These are phyloP conservation scores for Arthrinium puccinioides DNA, from an alignment of 2,329 filamentous ascomycete species.

Conservation along the genomic window DNA sequence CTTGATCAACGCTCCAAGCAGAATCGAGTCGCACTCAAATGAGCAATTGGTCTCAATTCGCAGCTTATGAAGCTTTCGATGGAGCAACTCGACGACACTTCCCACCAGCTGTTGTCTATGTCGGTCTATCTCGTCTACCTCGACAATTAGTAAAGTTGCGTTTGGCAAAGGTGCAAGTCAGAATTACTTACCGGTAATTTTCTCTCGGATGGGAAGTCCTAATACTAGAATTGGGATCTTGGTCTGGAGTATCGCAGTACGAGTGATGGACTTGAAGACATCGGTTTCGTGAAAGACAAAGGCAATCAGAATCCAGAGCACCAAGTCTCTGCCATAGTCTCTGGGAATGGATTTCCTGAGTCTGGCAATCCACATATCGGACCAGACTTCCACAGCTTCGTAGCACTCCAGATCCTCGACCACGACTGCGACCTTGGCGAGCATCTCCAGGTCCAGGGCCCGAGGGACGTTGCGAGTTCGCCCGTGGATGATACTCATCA, in stretches of 20 bases:
- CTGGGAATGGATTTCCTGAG: not conserved
- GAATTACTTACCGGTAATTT: constrained; percentile 1
- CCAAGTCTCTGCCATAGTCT: constrained; percentile 4
- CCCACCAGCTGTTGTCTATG: not conserved
- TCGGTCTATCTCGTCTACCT: constrained; percentile 1
- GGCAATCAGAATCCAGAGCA: constrained; percentile 7
- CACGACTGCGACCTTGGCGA: constrained; percentile 19
- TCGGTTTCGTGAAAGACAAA: constrained; percentile 4
- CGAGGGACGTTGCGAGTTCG: constrained; percentile 14
- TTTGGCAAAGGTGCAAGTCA: not conserved
- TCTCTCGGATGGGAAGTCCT: constrained; percentile 4
- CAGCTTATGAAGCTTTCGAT: constrained; percentile 3
- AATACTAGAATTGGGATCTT: not conserved
- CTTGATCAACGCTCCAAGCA: constrained; percentile 11
- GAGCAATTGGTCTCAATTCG: constrained; percentile 3
- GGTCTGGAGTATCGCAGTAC: constrained; percentile 6
- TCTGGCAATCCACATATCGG: constrained; percentile 8
- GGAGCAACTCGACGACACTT: constrained; percentile 1
- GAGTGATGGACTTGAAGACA: constrained; percentile 6
- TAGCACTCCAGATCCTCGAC: constrained; percentile 23
- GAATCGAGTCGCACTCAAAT: constrained; percentile 10
- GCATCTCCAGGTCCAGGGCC: constrained; percentile 11
- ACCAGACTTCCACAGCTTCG: constrained; percentile 13
- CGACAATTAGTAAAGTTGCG: not conserved
- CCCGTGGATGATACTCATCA: constrained; percentile 20